Evolutionary conservation across 495 filamentous ascomycete species (phyloP), one percentile per base, ranked within the genome.

Genomic region (Chaetomium tenue): DNA sequence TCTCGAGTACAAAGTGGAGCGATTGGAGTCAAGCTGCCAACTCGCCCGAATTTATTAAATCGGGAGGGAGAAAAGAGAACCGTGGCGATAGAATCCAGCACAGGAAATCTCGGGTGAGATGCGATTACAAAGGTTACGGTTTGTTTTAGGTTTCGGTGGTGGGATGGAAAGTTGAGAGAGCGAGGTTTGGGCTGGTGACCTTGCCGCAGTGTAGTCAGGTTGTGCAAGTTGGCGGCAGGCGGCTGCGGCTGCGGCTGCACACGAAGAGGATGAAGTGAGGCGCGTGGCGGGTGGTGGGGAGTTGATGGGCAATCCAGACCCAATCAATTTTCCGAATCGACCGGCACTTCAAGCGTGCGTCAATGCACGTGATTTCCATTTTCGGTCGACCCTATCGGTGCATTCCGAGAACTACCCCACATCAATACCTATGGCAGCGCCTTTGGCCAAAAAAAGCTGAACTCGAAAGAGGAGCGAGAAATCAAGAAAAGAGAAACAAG

Each of bases 291-390:
- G 68, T 60, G 57, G 51, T 62, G 48, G 60, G 53, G 60, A 61
- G 59, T 28, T 60, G 18, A n/a, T 20, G 4, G 53, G 30, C 18
- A 25, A 59, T 59, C 63, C 57, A 20, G 58, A 57, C 40, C 71
- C 71, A 73, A 73, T 73, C 64, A 71, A 71, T 69, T 71, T 59
- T 66, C 71, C 69, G 69, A 71, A 66, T 69, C 67, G 39, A 63
- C 60, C 61, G 57, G 63, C 56, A 63, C 5, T 52, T 58, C 22
- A 25, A 42, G 28, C 52, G 26, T n/a, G 20, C 39, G 55, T 18
- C 15, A n/a, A 50, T 23, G 40, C 63, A 65, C 63, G 63, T 65
- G 63, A 65, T 44, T 20, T 18, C 13, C 2, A 8, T 15, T 44
- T 37, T 37, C 11, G 33, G 44, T n/a, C 42, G n/a, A 46, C 13